Evolutionary conservation across 306 rosid genomes (phyloP).

Genomic region (Ammopiptanthus mongolicus): DNA sequence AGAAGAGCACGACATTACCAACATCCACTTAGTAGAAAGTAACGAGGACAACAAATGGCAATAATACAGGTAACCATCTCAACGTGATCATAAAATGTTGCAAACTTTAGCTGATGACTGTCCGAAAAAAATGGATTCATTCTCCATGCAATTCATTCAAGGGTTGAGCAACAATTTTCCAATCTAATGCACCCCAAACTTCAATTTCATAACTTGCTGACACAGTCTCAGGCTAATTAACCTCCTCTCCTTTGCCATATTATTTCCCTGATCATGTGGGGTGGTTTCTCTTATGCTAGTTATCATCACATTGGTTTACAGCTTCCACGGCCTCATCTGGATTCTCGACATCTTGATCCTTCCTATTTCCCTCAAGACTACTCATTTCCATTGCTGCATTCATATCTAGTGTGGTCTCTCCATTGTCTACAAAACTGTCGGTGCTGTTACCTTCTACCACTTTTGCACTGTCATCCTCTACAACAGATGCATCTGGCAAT

Average conservation of each 20-base stretch:
- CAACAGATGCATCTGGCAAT: conserved; percentile 21
- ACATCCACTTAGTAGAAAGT: not conserved
- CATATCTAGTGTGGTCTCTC: conserved; percentile 3
- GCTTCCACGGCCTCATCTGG: conserved; percentile 25
- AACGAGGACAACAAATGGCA: not conserved
- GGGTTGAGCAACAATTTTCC: not conserved
- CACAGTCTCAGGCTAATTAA: conserved; percentile 12
- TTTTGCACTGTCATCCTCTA: conserved; percentile 21
- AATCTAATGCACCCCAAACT: not conserved
- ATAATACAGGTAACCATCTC: not conserved
- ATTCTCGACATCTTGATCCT: conserved; percentile 19
- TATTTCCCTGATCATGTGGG: not conserved
- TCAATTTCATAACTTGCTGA: not conserved
- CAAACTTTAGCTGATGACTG: not conserved
- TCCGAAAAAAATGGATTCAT: not conserved
- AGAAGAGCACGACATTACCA: not conserved
- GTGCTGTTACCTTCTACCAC: not conserved
- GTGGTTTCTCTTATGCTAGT: conserved; percentile 14
- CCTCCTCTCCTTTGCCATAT: not conserved
- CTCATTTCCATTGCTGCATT: conserved; percentile 20
- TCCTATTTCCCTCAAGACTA: conserved; percentile 7
- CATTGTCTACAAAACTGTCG: not conserved
- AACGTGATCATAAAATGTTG: not conserved
- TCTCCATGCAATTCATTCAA: conserved; percentile 2
- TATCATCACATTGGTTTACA: conserved; percentile 27